phyloP scores from a whole-genome alignment of 441 rosid species.

The Raphanus hybrid region DNA sequence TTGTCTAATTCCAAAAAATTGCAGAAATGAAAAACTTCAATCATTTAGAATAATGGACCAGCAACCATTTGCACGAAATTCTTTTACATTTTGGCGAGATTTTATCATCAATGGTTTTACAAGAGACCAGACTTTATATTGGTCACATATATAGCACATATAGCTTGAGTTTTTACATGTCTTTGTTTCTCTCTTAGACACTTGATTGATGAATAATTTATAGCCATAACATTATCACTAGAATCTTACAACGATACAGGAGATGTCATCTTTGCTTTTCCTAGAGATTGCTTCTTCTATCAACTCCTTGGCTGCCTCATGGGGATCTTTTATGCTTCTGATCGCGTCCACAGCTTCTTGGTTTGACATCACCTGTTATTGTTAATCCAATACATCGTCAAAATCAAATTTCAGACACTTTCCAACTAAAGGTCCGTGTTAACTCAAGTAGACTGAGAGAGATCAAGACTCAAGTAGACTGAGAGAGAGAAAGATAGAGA shows the following conservation, averaged over 20 bases:
- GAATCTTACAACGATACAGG: conserved; percentile 70
- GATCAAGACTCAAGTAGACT: not conserved
- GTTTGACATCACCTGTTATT: conserved; percentile 61
- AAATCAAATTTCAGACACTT: conserved; percentile 3
- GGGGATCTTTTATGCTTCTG: conserved; percentile 62
- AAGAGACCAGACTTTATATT: not conserved
- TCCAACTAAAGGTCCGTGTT: not conserved
- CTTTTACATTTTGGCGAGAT: not conserved
- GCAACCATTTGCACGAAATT: not conserved
- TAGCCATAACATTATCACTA: conserved; percentile 9
- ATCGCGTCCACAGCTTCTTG: conserved; percentile 61
- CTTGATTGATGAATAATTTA: not conserved
- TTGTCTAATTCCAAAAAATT: not conserved
- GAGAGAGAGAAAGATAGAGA: not conserved
- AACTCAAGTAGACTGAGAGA: not conserved
- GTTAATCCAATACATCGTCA: not conserved
- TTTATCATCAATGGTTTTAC: not conserved
- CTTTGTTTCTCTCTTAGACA: not conserved
- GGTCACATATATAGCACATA: not conserved
- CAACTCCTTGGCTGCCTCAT: conserved; percentile 64
- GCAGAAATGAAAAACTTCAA: not conserved
- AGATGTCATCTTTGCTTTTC: conserved; percentile 82
- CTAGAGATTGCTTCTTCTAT: conserved; percentile 60
- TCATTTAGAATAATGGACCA: not conserved
- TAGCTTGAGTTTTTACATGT: not conserved